Conservation (phyloP, 106 monocot genomes). For the Ottelia alismoides region DNA sequence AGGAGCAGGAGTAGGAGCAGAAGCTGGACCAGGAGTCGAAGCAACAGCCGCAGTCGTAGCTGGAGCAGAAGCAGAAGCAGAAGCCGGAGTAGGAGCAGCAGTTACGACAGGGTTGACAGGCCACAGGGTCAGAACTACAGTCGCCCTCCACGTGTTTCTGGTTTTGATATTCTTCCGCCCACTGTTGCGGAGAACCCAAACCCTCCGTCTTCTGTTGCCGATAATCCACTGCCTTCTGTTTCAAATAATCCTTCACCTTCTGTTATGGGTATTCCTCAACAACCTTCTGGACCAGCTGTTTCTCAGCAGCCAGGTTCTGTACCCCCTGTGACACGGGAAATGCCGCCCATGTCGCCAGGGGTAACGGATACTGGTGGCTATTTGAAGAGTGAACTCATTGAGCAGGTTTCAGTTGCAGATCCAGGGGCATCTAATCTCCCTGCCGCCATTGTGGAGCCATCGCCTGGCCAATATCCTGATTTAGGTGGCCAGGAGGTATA, state of each 20-base stretch:
- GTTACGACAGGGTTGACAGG: slow-evolving; percentile 12
- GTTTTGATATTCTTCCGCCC: slow-evolving; percentile 3
- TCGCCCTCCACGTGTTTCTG: slow-evolving; percentile 9
- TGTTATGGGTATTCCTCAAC: neutral
- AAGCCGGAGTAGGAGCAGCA: slow-evolving; percentile 34
- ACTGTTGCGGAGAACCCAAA: neutral
- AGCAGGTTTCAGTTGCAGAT: too few relatives aligned
- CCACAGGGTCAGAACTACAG: slow-evolving; percentile 1
- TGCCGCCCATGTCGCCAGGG: slow-evolving; percentile 40
- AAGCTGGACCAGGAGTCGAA: slow-evolving; percentile 27
- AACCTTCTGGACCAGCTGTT: too few relatives aligned
- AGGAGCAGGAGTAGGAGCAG: slow-evolving; percentile 33
- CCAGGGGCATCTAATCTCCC: too few relatives aligned
- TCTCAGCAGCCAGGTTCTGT: neutral
- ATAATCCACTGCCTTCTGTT: neutral
- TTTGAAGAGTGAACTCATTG: slow-evolving; percentile 6
- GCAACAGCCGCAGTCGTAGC: slow-evolving; percentile 33
- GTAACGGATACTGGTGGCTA: slow-evolving; percentile 7
- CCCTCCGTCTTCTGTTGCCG: neutral
- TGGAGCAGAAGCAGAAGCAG: slow-evolving; percentile 26
- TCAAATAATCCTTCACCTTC: neutral
- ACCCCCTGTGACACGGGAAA: slow-evolving; percentile 5
- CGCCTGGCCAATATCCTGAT: too few relatives aligned
- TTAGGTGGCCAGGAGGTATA: too few relatives aligned
- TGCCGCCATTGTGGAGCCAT: too few relatives aligned